Base-by-base conservation (phyloP, 225 moss, liverwort and hornwort species). In the Pleurozium schreberi region DNA sequence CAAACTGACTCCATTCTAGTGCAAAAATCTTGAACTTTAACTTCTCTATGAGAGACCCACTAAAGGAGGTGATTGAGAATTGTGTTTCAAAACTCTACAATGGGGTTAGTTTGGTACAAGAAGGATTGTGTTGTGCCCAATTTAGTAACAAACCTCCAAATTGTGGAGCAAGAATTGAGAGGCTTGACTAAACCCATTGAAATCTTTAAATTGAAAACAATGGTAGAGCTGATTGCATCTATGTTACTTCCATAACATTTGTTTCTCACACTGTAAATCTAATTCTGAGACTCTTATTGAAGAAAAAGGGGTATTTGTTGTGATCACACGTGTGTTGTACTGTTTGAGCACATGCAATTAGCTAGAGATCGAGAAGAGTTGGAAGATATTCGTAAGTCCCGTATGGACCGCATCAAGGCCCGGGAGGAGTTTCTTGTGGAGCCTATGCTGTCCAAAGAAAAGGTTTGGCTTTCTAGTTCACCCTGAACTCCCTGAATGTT, bases 341-440 rank as follows among this genome's bases (percentile, higher is more conserved):
- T 67, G 6, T 89, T 75, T 47, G 87, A 82, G 68, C 75, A 12
- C 87, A 98, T 97, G 68, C 96, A 97, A 87, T 94, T 96, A 81
- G 90, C 95, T 26, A 90, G 90, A 88, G 95, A 95, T 84, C 90
- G 96, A 69, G 95, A 96, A 76, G 97, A 98, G 87, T 90, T 95
- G 90, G 96, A 98, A 88, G 93, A 95, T 87, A 94, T 97, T 77
- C 95, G 95, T 58, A 95, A 94, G 90, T 91, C 91, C 25, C 93
- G 96, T 42, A 89, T 98, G 90, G 93, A 94, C 70, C 93, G 95
- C 59, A 93, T 96, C 75, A 95, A 93, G 87, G 95, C 95, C 49
- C 92, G 93, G 62, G 97, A 97, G 86, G 95, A 96, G 85, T 93
- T 92, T 65, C 82, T 95, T 60, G 88, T 95, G 43, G 96, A 96